Evolutionary conservation across 2,329 filamentous ascomycete species (phyloP).

Genomic region (Fusarium succisae): DNA sequence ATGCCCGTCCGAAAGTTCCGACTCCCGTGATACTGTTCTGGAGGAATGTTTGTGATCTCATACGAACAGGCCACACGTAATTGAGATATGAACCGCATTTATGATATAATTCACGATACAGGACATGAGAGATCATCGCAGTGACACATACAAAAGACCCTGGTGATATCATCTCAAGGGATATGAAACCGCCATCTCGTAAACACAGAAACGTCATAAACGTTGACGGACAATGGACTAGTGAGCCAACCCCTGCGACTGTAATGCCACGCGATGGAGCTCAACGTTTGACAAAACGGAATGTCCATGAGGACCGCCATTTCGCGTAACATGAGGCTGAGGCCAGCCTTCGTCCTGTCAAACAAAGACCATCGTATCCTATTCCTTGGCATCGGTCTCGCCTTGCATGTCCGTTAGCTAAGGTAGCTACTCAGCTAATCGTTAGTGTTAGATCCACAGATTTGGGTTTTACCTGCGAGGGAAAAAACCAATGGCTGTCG

Average conservation of each 20-base stretch:
- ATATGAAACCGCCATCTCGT: conserved; percentile 34
- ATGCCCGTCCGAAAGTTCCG: not conserved
- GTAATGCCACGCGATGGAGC: conserved; percentile 32
- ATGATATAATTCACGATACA: conserved; percentile 29
- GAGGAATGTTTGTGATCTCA: conserved; percentile 1
- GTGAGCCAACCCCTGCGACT: conserved; percentile 14
- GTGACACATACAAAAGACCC: conserved; percentile 1
- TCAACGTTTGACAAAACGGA: conserved; percentile 18
- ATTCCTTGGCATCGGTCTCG: conserved; percentile 33
- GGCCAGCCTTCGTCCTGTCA: conserved; percentile 2
- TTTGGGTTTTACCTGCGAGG: conserved; percentile 33
- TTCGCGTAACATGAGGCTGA: conserved; percentile 18
- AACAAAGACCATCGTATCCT: conserved; percentile 24
- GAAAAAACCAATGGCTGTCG: conserved; percentile 16
- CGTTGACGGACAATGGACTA: not conserved
- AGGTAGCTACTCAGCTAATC: not conserved
- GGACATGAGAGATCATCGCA: conserved; percentile 12
- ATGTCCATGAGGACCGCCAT: conserved; percentile 8
- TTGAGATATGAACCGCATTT: conserved; percentile 22
- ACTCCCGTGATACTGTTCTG: not conserved
- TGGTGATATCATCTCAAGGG: conserved; percentile 29
- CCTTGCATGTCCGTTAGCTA: not conserved
- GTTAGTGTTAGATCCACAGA: conserved; percentile 32
- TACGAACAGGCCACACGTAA: not conserved
- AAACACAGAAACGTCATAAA: conserved; percentile 8